A percentile compares a stretch with the other conserved stretches of the same genome.
Conservation (phyloP, 192 early-diverging fungal species). For the Coemansia sp. region DNA sequence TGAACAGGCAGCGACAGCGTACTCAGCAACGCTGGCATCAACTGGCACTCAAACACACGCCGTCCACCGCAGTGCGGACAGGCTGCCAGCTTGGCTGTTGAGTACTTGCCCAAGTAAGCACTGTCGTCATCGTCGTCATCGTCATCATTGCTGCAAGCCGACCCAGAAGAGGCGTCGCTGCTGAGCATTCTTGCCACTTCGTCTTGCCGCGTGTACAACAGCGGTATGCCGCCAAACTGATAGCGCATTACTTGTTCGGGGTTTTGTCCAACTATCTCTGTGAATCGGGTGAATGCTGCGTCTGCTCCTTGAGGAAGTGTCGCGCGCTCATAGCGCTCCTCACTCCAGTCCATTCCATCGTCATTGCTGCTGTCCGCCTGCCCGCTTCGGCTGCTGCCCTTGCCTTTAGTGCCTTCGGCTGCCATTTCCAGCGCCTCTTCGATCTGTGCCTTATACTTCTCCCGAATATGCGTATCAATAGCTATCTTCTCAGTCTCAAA, state of each 20-base stretch:
- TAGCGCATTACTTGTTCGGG: conserved; percentile 88
- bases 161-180: not conserved
- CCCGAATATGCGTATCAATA: not conserved
- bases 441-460: conserved; percentile 28
- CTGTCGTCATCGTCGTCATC: conserved; percentile 20
- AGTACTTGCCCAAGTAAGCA: conserved; percentile 20
- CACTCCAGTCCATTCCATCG: conserved; percentile 56
- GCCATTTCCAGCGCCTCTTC: conserved; percentile 29
- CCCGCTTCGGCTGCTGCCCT: conserved; percentile 9
- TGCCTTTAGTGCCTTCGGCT: not conserved
- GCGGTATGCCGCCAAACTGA: conserved; percentile 64
- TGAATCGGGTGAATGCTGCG: conserved; percentile 78
- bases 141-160: conserved; percentile 11
- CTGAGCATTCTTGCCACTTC: conserved; percentile 46
- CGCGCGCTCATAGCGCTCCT: conserved; percentile 80
- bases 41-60: conserved; percentile 85
- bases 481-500: conserved; percentile 28
- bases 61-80: conserved; percentile 67
- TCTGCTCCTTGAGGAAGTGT: conserved; percentile 68
- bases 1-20: conserved; percentile 57
- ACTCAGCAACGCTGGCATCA: conserved; percentile 84
- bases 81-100: conserved; percentile 50
- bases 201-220: conserved; percentile 65
- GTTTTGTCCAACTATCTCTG: conserved; percentile 63
- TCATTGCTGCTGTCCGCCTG: conserved; percentile 18